Evolutionary conservation across 2,329 filamentous ascomycete species (phyloP).

Genomic region (Leptographium procerum): DNA sequence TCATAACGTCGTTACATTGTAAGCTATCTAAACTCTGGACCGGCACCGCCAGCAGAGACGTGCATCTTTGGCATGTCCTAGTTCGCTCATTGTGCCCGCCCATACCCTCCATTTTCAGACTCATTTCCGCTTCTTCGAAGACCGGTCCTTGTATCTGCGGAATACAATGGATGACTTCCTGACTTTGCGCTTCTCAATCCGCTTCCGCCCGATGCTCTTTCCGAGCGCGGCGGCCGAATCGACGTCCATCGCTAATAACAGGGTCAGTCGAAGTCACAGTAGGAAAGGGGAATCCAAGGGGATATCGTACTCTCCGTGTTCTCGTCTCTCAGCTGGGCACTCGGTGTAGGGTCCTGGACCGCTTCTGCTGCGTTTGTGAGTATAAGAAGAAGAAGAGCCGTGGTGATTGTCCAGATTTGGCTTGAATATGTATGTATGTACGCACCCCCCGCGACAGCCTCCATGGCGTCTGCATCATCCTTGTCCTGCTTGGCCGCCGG

Average conservation of each 20-base stretch:
- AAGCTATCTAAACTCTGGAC: too few species aligned
- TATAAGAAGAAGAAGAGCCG: neutral
- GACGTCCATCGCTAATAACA: conserved; percentile 32
- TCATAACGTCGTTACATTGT: conserved; percentile 5
- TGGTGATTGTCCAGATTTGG: conserved; percentile 12
- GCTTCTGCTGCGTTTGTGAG: neutral
- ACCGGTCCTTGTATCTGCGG: conserved; percentile 42
- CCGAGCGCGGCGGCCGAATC: conserved; percentile 32
- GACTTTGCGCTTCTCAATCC: conserved; percentile 44
- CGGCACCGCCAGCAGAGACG: neutral
- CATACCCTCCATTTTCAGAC: neutral
- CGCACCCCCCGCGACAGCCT: conserved; percentile 36
- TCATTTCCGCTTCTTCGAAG: conserved; percentile 28
- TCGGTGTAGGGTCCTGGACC: conserved; percentile 6
- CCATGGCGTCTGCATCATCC: conserved; percentile 24
- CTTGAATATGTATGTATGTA: neutral
- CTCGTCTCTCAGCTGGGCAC: conserved; percentile 10
- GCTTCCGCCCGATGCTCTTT: conserved; percentile 34
- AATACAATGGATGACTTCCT: conserved; percentile 50
- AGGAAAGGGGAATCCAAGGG: neutral
- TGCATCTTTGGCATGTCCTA: neutral
- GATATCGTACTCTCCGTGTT: conserved; percentile 3
- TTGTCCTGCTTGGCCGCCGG: conserved; percentile 22
- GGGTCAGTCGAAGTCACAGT: neutral
- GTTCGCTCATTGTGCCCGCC: too few species aligned